Percentiles rank a stretch among this genome's conserved stretches.
These are phyloP conservation scores for Lasiosphaeriaceae sp. DNA, from an alignment of 495 filamentous ascomycete species.

Conservation along the genomic window DNA sequence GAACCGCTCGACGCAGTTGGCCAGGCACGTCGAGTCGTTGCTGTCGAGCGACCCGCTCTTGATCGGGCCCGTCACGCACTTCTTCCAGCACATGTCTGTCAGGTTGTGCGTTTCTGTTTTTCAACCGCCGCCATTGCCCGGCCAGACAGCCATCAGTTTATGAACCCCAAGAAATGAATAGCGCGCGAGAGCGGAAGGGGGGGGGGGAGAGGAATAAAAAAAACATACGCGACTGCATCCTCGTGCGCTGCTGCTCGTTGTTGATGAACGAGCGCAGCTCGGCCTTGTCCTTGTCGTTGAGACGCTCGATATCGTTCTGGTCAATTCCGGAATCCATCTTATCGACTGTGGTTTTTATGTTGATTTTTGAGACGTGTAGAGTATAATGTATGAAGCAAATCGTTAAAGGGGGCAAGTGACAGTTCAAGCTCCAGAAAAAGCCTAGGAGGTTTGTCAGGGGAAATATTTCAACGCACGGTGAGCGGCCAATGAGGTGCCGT, in stretches of 20 bases:
- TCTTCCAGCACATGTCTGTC: conserved; percentile 88
- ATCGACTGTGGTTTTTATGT: neutral
- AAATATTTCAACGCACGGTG: too few relatives aligned
- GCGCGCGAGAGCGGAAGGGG: neutral
- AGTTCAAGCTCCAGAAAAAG: too few relatives aligned
- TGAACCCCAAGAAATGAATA: too few relatives aligned
- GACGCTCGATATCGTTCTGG: conserved; percentile 59
- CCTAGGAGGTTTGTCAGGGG: too few relatives aligned
- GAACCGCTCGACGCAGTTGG: conserved; percentile 91
- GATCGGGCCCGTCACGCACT: conserved; percentile 68
- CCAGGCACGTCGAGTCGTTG: conserved; percentile 72
- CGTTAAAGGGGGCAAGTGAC: neutral
- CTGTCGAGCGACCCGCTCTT: conserved; percentile 63
- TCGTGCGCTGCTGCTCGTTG: conserved; percentile 76
- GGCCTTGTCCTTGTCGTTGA: conserved; percentile 76
- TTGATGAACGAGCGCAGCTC: conserved; percentile 79
- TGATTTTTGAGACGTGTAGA: neutral
- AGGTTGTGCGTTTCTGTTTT: conserved; percentile 72
- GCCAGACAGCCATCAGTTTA: too few relatives aligned
- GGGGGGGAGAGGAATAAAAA: conserved; percentile 1
- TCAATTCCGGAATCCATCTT: conserved; percentile 42
- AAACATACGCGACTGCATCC: conserved; percentile 72
- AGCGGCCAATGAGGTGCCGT: conserved; percentile 17
- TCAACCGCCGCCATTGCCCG: too few relatives aligned
- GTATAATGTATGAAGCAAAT: neutral